phyloP scores from a whole-genome alignment of 2,329 filamentous ascomycete species.

The Aspergillus sergii region DNA sequence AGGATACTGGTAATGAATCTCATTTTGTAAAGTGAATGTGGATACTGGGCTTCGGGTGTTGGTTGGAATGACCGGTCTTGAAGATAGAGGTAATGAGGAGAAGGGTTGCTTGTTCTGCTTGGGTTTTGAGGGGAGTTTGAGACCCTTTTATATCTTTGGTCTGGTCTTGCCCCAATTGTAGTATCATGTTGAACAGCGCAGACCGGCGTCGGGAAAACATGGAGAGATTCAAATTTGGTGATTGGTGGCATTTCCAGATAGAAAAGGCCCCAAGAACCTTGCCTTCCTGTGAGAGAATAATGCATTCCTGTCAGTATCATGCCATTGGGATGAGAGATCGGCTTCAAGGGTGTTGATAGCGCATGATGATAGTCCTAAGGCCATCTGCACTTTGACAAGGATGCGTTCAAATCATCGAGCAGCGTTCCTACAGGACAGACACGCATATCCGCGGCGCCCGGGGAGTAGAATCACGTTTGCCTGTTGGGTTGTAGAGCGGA shows the following conservation, averaged over 20 bases:
- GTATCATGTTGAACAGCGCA: background rate
- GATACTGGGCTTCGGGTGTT: too few species aligned
- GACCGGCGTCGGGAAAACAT: background rate
- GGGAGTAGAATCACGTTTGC: too few species aligned
- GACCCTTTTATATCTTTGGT: background rate
- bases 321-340: background rate
- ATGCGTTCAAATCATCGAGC: background rate
- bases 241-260: background rate
- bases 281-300: background rate
- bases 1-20: background rate
- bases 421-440: background rate
- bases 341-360: background rate
- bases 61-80: too few species aligned
- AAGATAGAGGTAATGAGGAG: background rate
- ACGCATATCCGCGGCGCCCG: too few species aligned
- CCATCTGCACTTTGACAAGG: background rate
- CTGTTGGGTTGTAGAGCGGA: too few species aligned
- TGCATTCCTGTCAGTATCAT: background rate
- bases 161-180: background rate
- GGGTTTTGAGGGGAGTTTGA: background rate
- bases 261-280: background rate
- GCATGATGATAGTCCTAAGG: too few species aligned
- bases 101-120: background rate
- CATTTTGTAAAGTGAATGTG: background rate
- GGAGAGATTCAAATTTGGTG: background rate